phyloP scores from a whole-genome alignment of 2,329 filamentous ascomycete genomes.

The Pezicula neosporulosa region DNA sequence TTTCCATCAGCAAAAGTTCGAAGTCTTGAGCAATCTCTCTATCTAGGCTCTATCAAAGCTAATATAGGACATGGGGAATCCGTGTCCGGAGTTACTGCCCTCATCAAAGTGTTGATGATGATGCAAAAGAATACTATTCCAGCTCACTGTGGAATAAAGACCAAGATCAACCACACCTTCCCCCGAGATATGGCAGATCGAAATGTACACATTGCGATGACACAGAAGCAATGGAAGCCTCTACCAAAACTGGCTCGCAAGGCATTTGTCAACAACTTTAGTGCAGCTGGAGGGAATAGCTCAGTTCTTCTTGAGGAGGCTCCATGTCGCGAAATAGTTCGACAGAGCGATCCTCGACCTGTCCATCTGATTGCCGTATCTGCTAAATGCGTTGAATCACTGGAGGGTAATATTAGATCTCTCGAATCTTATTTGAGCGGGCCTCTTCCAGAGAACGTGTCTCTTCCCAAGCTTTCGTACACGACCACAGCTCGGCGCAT shows the following conservation, averaged over 20 bases:
- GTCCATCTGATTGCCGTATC: no score
- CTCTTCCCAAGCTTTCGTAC: conserved; percentile 4
- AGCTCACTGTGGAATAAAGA: conserved; percentile 22
- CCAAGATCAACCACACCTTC: conserved; percentile 24
- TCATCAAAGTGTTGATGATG: conserved; percentile 25
- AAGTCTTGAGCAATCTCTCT: no score
- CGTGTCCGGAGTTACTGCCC: conserved; percentile 17
- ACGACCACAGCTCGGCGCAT: conserved; percentile 39
- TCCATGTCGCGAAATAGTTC: no score
- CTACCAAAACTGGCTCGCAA: conserved; percentile 25
- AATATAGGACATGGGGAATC: conserved; percentile 53
- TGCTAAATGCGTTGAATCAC: no score
- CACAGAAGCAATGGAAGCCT: conserved; percentile 22
- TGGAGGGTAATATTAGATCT: no score
- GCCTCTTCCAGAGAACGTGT: no score
- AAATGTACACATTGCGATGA: conserved; percentile 25
- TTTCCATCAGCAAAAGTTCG: no score
- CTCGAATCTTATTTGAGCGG: no score
- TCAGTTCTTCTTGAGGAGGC: no score
- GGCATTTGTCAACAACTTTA: conserved; percentile 45
- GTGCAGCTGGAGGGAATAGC: no score
- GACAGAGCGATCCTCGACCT: no score
- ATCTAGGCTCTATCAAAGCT: conserved; percentile 60
- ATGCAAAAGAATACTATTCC: conserved; percentile 20
- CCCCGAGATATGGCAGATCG: conserved; percentile 32